Base-by-base conservation (phyloP, 441 rosid species). In the Daphne laureola region DNA sequence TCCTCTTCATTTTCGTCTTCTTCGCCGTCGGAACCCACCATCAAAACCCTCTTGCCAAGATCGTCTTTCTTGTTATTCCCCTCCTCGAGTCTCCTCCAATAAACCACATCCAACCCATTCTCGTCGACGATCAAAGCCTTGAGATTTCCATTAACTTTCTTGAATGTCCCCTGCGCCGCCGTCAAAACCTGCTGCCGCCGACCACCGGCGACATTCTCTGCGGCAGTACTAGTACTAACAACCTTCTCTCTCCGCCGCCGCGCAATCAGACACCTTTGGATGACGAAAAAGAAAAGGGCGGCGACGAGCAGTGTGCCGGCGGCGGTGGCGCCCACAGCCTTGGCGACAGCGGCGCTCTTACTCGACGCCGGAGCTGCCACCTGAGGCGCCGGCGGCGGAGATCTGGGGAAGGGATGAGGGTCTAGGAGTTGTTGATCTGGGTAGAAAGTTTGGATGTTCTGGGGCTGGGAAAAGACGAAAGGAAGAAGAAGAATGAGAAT, bases 71-170 rank as follows among this genome's bases (percentile, higher is more conserved):
- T 70, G 35, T 68, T n/a, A n/a, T n/a, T 68, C 31, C 58, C 59
- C 36, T 60, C 79, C 49, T 76, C 76, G 38, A 73, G 78, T 61
- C 73, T 74, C 57, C 77, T 84, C 97, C 95, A 90, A 52, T 87
- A 94, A 61, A 85, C 62, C 45, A 90, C 91, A 70, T 90, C 97
- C 63, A 75, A 68, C 0, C 99, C 97, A 56, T 85, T 74, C 58
- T 87, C 97, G 41, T 90, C 90, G 13, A 86, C 78, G 14, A 86
- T 75, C 62, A 90, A 46, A 1, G 81, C 90, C 57, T 77, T 75
- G 8, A 82, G 35, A 60, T 63, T 74, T 17, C 81, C 79, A 15
- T 75, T 80, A 52, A 77, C 21, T 54, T 80, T 46, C 1, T 35
- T 51, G 41, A 82, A 76, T 47, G 64, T 74, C 5, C 65, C 65